Evolutionary conservation across 2,329 filamentous ascomycete species (phyloP).

Genomic region (Alternaria sp.): DNA sequence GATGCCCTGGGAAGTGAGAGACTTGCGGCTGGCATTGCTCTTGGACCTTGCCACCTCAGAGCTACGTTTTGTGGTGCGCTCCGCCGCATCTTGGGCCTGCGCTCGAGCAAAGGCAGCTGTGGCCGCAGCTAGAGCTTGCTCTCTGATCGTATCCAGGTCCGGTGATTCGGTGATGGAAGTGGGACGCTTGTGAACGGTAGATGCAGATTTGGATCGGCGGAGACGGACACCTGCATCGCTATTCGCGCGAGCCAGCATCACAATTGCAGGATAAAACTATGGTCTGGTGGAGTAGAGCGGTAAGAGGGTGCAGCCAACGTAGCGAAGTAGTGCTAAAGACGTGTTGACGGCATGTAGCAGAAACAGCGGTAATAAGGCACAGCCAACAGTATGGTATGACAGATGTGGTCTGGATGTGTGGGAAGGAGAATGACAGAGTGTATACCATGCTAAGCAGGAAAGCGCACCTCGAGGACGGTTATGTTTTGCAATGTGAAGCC

Average conservation of each 20-base stretch:
- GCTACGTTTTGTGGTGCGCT: slow-evolving; percentile 23
- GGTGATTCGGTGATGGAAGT: slow-evolving; percentile 26
- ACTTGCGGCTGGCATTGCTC: slow-evolving; percentile 47
- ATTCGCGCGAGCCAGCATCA: slow-evolving; percentile 47
- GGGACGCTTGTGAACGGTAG: slow-evolving; percentile 38
- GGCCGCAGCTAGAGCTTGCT: slow-evolving; percentile 51
- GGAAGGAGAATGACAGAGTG: not conserved
- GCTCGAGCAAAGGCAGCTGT: slow-evolving; percentile 47
- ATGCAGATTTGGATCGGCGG: slow-evolving; percentile 49
- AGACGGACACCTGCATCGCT: slow-evolving; percentile 50
- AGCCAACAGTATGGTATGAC: slow-evolving; percentile 3
- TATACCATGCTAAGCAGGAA: not conserved
- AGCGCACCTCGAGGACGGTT: not conserved
- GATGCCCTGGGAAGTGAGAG: slow-evolving; percentile 44
- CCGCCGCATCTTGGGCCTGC: slow-evolving; percentile 31
- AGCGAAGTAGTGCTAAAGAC: slow-evolving; percentile 33
- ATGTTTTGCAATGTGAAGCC: not conserved
- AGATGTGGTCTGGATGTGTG: not conserved
- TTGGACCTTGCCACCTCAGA: slow-evolving; percentile 38
- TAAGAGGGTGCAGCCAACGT: slow-evolving; percentile 28
- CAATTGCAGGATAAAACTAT: slow-evolving; percentile 25
- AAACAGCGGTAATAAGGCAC: slow-evolving; percentile 15
- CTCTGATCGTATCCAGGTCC: slow-evolving; percentile 40
- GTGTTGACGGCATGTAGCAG: slow-evolving; percentile 29
- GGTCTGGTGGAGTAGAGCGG: slow-evolving; percentile 22